Percentiles rank a stretch among this genome's conserved stretches.
Evolutionary conservation across 2,329 filamentous ascomycete genomes (phyloP).

Genomic region (Xenosphaeropsis pyriputrescens): DNA sequence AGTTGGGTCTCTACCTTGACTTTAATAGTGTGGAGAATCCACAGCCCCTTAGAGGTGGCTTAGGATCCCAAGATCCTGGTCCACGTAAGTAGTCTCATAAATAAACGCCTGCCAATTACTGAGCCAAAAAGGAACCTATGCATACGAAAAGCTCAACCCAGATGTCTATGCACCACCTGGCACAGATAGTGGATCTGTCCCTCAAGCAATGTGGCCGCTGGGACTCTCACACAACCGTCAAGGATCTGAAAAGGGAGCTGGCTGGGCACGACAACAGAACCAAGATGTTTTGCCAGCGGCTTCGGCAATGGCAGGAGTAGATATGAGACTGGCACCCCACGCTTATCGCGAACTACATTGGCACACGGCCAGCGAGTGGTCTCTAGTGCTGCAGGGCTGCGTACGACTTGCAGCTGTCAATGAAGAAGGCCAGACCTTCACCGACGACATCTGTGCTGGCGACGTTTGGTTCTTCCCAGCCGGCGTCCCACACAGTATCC

Average conservation of each 20-base stretch:
- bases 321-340: slow-evolving; percentile 40
- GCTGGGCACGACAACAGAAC: slow-evolving; percentile 41
- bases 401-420: slow-evolving; percentile 36
- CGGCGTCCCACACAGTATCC: slow-evolving; percentile 34
- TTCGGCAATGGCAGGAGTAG: slow-evolving; percentile 38
- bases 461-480: slow-evolving; percentile 40
- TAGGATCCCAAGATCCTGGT: slow-evolving; percentile 34
- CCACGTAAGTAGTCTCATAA: slow-evolving; percentile 16
- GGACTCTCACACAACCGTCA: slow-evolving; percentile 31
- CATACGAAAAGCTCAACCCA: slow-evolving; percentile 36
- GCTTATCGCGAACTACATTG: slow-evolving; percentile 51
- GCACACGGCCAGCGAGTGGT: slow-evolving; percentile 39
- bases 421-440: slow-evolving; percentile 30
- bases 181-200: slow-evolving; percentile 32
- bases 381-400: slow-evolving; percentile 35
- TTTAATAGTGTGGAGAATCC: slow-evolving; percentile 34
- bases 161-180: slow-evolving; percentile 37
- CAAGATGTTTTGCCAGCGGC: slow-evolving; percentile 28
- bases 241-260: slow-evolving; percentile 21
- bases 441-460: slow-evolving; percentile 31
- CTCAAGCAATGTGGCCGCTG: slow-evolving; percentile 37
- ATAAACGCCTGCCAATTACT: background rate
- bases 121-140: slow-evolving; percentile 20
- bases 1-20: slow-evolving; percentile 36
- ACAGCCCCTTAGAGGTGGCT: slow-evolving; percentile 37